Evolutionary conservation across 2,329 filamentous ascomycete genomes (phyloP).

Genomic region (Xylariomycetidae sp.): DNA sequence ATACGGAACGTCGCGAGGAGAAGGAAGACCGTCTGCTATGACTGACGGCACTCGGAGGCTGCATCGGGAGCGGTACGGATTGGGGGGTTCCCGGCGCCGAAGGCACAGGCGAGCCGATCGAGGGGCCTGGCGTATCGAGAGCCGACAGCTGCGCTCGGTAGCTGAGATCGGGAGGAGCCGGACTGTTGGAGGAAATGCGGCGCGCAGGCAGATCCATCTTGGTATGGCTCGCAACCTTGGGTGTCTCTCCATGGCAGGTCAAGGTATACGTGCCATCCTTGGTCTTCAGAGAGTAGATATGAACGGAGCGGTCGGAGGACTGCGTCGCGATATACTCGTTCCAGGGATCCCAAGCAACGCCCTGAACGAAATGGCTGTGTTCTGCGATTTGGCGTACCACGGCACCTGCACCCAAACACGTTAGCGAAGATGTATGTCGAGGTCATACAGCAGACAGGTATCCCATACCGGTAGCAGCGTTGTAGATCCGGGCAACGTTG

Average conservation of each 20-base stretch:
- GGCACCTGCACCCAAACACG: conserved; percentile 11
- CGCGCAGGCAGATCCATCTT: conserved; percentile 89
- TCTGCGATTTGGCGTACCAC: conserved; percentile 25
- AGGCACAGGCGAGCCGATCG: conserved; percentile 74
- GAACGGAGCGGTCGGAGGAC: conserved; percentile 94
- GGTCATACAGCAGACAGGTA: not conserved
- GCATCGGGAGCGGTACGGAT: conserved; percentile 87
- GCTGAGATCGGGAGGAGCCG: conserved; percentile 77
- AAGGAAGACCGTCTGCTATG: conserved; percentile 95
- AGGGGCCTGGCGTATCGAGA: conserved; percentile 41
- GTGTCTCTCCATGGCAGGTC: conserved; percentile 54
- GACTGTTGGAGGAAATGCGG: conserved; percentile 85
- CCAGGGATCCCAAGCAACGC: conserved; percentile 94
- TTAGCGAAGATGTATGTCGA: no score
- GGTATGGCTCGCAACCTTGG: conserved; percentile 71
- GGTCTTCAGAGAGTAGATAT: conserved; percentile 92
- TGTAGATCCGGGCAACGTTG: conserved; percentile 95
- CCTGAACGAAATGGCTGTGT: conserved; percentile 80
- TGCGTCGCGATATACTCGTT: conserved; percentile 98
- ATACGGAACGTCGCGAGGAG: conserved; percentile 78
- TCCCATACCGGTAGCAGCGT: conserved; percentile 63
- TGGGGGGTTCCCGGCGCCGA: conserved; percentile 93
- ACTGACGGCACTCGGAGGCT: conserved; percentile 81
- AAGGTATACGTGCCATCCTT: conserved; percentile 95
- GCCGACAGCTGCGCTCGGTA: conserved; percentile 59